Base-by-base conservation (phyloP, 805 yeast genomes). In the Yarrowia divulgata region DNA sequence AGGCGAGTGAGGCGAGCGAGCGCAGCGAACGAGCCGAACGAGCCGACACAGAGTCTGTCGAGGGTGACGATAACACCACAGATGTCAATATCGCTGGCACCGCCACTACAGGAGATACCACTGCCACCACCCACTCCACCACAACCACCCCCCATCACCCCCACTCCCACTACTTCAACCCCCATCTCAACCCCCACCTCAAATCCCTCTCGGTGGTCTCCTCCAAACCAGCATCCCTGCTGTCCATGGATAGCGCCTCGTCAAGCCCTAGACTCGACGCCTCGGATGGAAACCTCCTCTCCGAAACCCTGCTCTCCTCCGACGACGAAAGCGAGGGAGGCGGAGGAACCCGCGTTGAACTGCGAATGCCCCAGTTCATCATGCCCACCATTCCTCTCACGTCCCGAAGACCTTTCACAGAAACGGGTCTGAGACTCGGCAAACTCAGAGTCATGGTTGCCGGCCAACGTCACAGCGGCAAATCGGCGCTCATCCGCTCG, bases 401-500 rank as follows among this genome's bases (percentile, higher is more conserved):
- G 12, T 62, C 70, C 19, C 43, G 72, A 8, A 69, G 75, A 32
- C 72, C 73, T 18, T 74, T 73, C 67, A 74, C 76, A 2, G 49
- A 68, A 8, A 69, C 55, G 12, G 77, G 77, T 1, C 68, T 74
- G 46, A 68, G 64, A 8, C 67, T 74, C 50, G 77, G 77, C 35
- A 74, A 74, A 57, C 69, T 74, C 16, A 72, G 74, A 63, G 67
- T 74, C 16, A 68, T 91, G 93, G 88, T 91, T 35, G 91, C 92
- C 45, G 97, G 97, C 75, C 97, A 91, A 77, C 86, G 91, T 57
- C 97, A 97, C 9, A 81, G 91, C 67, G 97, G 97, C 71, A 91
- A 91, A 77, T 89, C 95, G 29, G 89, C 95, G 0, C 90, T 91
- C 71, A 83, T 92, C 78, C 90, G 90, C 79, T 91, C 97, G 1